phyloP scores from a whole-genome alignment of 2,329 filamentous ascomycete species.

The Ophiocordyceps robertsii region DNA sequence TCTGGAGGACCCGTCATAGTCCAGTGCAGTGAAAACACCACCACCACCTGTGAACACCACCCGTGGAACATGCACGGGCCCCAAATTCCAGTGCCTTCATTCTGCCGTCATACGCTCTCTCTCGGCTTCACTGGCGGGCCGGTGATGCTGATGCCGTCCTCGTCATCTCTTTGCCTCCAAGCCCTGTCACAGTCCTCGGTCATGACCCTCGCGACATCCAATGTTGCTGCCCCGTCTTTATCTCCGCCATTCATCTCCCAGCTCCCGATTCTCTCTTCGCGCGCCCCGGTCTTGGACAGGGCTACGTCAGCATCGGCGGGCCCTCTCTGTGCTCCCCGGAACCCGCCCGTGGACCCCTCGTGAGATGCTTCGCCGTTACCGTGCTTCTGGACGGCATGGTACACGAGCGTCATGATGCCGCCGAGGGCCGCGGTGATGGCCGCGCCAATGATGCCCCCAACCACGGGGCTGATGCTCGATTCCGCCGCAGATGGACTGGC shows the following conservation, averaged over 20 bases:
- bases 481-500: not conserved
- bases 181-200: constrained; percentile 10
- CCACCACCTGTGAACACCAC: too few species aligned
- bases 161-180: constrained; percentile 8
- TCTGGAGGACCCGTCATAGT: too few species aligned
- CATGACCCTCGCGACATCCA: constrained; percentile 9
- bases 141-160: constrained; percentile 22
- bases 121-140: constrained; percentile 22
- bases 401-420: constrained; percentile 16
- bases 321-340: constrained; percentile 31
- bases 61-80: too few species aligned
- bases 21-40: too few species aligned
- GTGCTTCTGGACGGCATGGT: constrained; percentile 13
- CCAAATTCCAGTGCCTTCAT: not conserved
- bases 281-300: constrained; percentile 22
- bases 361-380: constrained; percentile 6
- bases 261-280: constrained; percentile 33
- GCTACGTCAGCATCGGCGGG: constrained; percentile 28
- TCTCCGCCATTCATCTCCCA: constrained; percentile 29
- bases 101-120: constrained; percentile 20
- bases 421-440: constrained; percentile 22
- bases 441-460: constrained; percentile 35
- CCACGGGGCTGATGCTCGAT: constrained; percentile 17
- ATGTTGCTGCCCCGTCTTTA: constrained; percentile 4
- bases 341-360: constrained; percentile 18